phyloP scores from a whole-genome alignment of 2,329 filamentous ascomycete genomes.

The Hortaea sp. region DNA sequence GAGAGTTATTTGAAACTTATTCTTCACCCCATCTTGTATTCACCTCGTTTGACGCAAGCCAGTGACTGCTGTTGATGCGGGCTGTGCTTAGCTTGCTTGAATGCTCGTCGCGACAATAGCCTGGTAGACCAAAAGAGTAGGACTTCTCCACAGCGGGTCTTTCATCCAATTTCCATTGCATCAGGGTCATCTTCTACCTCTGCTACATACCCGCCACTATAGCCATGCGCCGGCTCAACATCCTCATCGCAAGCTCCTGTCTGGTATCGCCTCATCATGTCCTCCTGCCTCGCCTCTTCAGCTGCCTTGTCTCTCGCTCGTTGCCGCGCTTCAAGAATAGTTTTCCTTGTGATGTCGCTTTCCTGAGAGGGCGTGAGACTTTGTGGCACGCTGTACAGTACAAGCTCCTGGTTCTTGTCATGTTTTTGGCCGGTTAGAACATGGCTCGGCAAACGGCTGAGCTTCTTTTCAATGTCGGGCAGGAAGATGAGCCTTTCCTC shows the following conservation, averaged over 20 bases:
- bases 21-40: too few species aligned
- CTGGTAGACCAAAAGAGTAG: too few species aligned
- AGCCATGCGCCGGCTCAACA: constrained; percentile 25
- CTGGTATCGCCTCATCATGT: constrained; percentile 22
- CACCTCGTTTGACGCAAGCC: too few species aligned
- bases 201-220: constrained; percentile 17
- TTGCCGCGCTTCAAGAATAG: constrained; percentile 69
- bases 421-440: constrained; percentile 48
- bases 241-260: constrained; percentile 9
- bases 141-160: background rate
- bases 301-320: constrained; percentile 49
- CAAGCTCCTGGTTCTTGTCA: constrained; percentile 53
- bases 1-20: too few species aligned
- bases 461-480: constrained; percentile 73
- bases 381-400: constrained; percentile 72
- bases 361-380: constrained; percentile 65
- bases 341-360: constrained; percentile 65
- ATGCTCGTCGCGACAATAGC: too few species aligned
- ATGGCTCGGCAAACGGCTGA: constrained; percentile 59
- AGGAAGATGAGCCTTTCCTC: constrained; percentile 64
- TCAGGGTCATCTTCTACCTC: constrained; percentile 17
- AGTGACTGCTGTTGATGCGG: too few species aligned
- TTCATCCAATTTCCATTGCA: constrained; percentile 12
- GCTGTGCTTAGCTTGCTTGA: too few species aligned
- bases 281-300: constrained; percentile 19